Percentiles rank a stretch among this genome's conserved stretches.
These are phyloP conservation scores for Penicillium nucicola DNA, from an alignment of 495 filamentous ascomycete species.

Conservation along the genomic window DNA sequence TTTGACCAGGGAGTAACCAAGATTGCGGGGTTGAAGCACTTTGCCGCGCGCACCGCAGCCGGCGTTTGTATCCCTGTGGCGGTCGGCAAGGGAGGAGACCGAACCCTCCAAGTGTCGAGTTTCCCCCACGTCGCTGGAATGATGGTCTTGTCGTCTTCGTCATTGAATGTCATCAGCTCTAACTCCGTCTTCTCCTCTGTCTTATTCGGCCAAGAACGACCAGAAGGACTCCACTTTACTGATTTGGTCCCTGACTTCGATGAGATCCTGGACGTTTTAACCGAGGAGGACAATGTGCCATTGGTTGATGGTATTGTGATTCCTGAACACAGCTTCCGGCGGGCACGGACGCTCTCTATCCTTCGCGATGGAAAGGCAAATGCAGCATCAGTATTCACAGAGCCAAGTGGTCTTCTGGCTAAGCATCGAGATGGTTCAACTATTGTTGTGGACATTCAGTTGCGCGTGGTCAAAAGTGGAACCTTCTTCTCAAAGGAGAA, in stretches of 20 bases:
- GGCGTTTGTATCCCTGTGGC: conserved; percentile 75
- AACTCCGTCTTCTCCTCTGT: conserved; percentile 93
- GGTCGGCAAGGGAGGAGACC: conserved; percentile 62
- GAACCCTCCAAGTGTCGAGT: conserved; percentile 77
- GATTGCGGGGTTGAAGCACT: conserved; percentile 67
- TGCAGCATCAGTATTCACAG: conserved; percentile 71
- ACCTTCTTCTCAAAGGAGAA: conserved; percentile 45
- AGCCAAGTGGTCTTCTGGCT: conserved; percentile 77
- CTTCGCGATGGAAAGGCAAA: conserved; percentile 72
- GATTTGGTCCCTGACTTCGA: conserved; percentile 86
- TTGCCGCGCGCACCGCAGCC: conserved; percentile 72
- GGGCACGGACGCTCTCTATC: conserved; percentile 78
- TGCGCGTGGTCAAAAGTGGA: conserved; percentile 92
- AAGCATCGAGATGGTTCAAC: conserved; percentile 86
- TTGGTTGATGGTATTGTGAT: conserved; percentile 94
- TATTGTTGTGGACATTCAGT: conserved; percentile 89
- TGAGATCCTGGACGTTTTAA: conserved; percentile 71
- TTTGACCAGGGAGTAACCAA: conserved; percentile 66
- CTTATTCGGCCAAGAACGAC: conserved; percentile 81
- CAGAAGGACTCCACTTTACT: conserved; percentile 74
- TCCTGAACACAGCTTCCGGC: conserved; percentile 91
- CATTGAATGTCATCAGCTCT: conserved; percentile 78
- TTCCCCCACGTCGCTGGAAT: conserved; percentile 98
- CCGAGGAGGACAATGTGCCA: conserved; percentile 77
- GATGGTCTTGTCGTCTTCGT: conserved; percentile 76